Evolutionary conservation across 768 basidiomycete species (phyloP).

Genomic region (Hygrophorus pudorinus): DNA sequence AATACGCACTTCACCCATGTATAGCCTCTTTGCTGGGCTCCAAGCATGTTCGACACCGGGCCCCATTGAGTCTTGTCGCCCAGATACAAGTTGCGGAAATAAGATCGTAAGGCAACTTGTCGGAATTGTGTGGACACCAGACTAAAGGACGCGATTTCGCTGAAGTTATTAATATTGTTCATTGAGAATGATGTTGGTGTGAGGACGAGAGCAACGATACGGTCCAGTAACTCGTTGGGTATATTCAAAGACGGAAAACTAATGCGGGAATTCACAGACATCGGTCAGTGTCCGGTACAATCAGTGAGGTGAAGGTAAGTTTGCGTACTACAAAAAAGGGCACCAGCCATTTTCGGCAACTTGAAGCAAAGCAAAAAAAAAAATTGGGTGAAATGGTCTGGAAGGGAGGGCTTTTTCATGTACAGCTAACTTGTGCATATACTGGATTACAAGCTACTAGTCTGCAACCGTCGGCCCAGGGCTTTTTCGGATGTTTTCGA

Average conservation of each 20-base stretch:
- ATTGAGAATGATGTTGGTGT: conserved; percentile 7
- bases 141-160: conserved; percentile 27
- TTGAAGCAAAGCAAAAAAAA: too few relatives aligned
- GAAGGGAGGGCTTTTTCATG: too few relatives aligned
- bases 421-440: too few relatives aligned
- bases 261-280: neutral
- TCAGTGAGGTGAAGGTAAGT: too few relatives aligned
- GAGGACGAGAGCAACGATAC: conserved; percentile 21
- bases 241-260: conserved; percentile 17
- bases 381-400: too few relatives aligned
- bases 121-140: conserved; percentile 33
- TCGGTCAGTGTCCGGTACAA: neutral
- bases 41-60: conserved; percentile 15
- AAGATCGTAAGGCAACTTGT: conserved; percentile 29
- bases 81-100: conserved; percentile 24
- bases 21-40: conserved; percentile 21
- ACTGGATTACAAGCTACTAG: too few relatives aligned
- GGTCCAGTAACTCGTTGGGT: conserved; percentile 28
- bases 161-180: conserved; percentile 15
- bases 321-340: too few relatives aligned
- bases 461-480: too few relatives aligned
- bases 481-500: too few relatives aligned
- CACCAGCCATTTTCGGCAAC: too few relatives aligned
- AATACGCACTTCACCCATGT: conserved; percentile 38
- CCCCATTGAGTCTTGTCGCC: conserved; percentile 15